Percentiles rank a stretch among this genome's conserved stretches.
Evolutionary conservation across 306 rosid species (phyloP).

Genomic region (Quercus alba): DNA sequence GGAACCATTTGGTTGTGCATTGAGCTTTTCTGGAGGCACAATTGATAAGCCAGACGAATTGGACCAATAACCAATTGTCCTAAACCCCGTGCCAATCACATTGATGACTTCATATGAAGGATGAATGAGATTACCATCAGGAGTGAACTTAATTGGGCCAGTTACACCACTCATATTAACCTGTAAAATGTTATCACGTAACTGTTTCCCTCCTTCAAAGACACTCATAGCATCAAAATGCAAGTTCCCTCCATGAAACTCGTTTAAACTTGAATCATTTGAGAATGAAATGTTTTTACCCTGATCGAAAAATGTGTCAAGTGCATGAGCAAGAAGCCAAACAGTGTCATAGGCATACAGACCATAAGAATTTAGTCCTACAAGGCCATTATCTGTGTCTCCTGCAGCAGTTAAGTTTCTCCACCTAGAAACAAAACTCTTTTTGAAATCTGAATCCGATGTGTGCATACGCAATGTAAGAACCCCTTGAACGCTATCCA

Average conservation of each 20-base stretch:
- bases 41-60: constrained; percentile 73
- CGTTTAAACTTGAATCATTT: constrained; percentile 46
- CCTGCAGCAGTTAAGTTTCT: constrained; percentile 46
- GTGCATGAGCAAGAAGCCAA: constrained; percentile 74
- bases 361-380: constrained; percentile 49
- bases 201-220: constrained; percentile 56
- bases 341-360: constrained; percentile 85
- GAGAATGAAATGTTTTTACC: constrained; percentile 69
- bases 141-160: constrained; percentile 56
- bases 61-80: constrained; percentile 89
- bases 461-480: constrained; percentile 59
- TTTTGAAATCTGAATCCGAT: constrained; percentile 57
- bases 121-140: constrained; percentile 46
- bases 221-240: constrained; percentile 64
- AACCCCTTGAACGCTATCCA: constrained; percentile 72
- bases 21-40: constrained; percentile 51
- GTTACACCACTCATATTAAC: constrained; percentile 72
- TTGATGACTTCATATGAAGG: constrained; percentile 83
- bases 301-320: constrained; percentile 62
- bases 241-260: constrained; percentile 29
- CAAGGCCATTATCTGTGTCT: constrained; percentile 11
- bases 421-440: constrained; percentile 70
- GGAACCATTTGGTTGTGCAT: constrained; percentile 43
- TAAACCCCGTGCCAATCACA: constrained; percentile 59
- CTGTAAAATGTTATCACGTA: constrained; percentile 44